phyloP scores from a whole-genome alignment of 768 basidiomycete species.

The Coprinellus aureogranulatus region DNA sequence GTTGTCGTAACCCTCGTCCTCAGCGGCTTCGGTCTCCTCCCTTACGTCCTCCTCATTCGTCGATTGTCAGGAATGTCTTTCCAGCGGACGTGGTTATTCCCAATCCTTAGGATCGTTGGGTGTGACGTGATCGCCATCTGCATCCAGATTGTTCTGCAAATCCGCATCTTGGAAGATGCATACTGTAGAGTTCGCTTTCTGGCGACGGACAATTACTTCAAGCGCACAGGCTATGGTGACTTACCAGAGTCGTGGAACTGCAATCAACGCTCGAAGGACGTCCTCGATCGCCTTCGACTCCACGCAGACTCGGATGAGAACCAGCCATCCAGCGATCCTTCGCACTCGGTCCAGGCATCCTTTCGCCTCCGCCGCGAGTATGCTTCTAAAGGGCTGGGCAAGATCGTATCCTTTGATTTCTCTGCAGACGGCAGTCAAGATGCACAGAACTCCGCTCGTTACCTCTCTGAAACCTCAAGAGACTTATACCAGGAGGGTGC shows the following conservation, averaged over 20 bases:
- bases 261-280: not conserved
- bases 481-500: too few species aligned
- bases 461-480: too few species aligned
- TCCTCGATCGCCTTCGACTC: not conserved
- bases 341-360: not conserved
- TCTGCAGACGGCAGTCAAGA: too few species aligned
- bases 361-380: not conserved
- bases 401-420: too few species aligned
- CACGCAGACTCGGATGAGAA: not conserved
- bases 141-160: constrained; percentile 1
- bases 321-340: not conserved
- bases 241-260: not conserved
- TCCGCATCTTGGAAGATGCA: constrained; percentile 2
- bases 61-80: not conserved
- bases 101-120: not conserved
- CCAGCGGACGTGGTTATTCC: not conserved
- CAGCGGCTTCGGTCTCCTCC: not conserved
- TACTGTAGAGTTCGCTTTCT: not conserved
- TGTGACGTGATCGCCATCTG: not conserved
- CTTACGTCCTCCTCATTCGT: not conserved
- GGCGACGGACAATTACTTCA: not conserved
- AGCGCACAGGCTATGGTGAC: not conserved
- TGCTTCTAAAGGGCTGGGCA: too few species aligned
- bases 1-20: not conserved
- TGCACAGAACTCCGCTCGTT: too few species aligned